Conservation (phyloP, 2,329 filamentous ascomycete genomes). For the Talaromyces sp. region DNA sequence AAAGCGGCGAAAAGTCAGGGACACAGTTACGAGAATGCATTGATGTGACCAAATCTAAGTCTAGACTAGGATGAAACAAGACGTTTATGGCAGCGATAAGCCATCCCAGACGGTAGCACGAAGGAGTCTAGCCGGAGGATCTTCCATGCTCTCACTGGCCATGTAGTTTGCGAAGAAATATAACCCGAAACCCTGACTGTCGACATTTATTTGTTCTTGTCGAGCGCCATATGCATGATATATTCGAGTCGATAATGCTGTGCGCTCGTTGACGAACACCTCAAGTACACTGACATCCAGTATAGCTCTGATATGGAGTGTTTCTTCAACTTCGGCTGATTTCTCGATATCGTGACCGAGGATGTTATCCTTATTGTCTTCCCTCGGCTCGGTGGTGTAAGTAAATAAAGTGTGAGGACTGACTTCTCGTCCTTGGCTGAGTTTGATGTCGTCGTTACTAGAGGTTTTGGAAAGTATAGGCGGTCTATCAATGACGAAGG, state of each 20-base stretch:
- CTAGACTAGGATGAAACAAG: neutral
- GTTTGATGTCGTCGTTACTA: constrained; percentile 22
- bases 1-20: too few relatives aligned
- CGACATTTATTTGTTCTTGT: neutral
- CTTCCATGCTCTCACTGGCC: neutral
- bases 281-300: constrained; percentile 48
- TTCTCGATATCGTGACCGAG: neutral
- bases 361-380: constrained; percentile 1
- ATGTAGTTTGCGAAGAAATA: neutral
- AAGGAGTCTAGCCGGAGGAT: neutral
- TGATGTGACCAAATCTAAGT: neutral
- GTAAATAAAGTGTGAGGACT: constrained; percentile 51
- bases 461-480: constrained; percentile 19
- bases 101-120: constrained; percentile 12
- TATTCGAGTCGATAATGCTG: constrained; percentile 42
- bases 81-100: neutral
- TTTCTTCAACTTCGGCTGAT: constrained; percentile 31
- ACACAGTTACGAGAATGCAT: too few relatives aligned
- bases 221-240: constrained; percentile 25
- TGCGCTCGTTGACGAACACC: constrained; percentile 48
- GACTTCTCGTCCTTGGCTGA: constrained; percentile 38
- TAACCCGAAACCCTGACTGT: neutral
- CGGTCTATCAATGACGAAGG: constrained; percentile 35
- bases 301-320: constrained; percentile 42
- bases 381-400: constrained; percentile 23